Percentiles rank a stretch among this genome's conserved stretches.
These are phyloP conservation scores for Pichia sp. DNA, from an alignment of 1,139 yeast genomes.

Conservation along the genomic window DNA sequence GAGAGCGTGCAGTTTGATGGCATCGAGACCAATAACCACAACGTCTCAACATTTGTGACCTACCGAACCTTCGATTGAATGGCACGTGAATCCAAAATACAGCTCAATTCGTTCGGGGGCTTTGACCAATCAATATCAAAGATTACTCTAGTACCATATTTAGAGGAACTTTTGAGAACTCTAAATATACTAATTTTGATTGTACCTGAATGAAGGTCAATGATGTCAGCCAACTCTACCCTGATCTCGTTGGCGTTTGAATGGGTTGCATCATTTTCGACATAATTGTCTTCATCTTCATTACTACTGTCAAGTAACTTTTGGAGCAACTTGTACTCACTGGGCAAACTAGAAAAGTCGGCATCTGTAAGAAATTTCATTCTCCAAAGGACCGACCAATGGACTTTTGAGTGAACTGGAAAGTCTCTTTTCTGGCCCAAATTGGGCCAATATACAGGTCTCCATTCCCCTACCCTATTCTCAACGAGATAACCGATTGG, in stretches of 20 bases:
- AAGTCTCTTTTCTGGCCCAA: conserved; percentile 43
- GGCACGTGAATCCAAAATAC: background rate
- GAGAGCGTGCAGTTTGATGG: conserved; percentile 66
- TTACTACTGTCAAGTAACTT: conserved; percentile 8
- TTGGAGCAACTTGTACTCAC: conserved; percentile 13
- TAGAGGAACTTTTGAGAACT: background rate
- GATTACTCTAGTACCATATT: background rate
- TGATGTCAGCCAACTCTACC: conserved; percentile 4
- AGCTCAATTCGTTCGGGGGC: conserved; percentile 12
- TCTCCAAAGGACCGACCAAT: conserved; percentile 60
- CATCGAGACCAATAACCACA: conserved; percentile 63
- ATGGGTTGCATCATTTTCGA: background rate
- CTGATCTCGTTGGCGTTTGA: background rate
- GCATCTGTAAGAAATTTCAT: conserved; percentile 39
- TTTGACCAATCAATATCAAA: conserved; percentile 9
- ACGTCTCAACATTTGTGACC: conserved; percentile 71
- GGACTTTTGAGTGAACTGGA: conserved; percentile 39
- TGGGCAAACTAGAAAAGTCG: conserved; percentile 36
- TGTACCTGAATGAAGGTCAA: conserved; percentile 6
- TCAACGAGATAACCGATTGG: conserved; percentile 49
- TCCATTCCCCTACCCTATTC: conserved; percentile 41
- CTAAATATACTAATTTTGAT: conserved; percentile 3
- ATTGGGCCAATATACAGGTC: conserved; percentile 42
- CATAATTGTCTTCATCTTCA: background rate
- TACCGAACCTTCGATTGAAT: conserved; percentile 32